Evolutionary conservation across 2,329 filamentous ascomycete species (phyloP).

Genomic region (Colletotrichum orbiculare): DNA sequence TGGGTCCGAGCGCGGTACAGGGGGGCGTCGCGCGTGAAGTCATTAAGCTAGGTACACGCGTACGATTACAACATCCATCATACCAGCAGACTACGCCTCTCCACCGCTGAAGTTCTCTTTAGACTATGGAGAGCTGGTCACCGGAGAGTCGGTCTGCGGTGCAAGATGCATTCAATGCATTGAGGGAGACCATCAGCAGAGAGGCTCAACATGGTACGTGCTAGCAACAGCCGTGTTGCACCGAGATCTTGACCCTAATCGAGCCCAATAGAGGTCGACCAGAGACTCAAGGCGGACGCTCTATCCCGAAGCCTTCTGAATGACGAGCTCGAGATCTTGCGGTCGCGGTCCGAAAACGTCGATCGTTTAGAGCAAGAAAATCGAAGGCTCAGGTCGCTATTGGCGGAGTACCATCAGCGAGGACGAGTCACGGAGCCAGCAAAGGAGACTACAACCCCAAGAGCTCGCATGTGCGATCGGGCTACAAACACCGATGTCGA

Average conservation of each 20-base stretch:
- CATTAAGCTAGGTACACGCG: no score
- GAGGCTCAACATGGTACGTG: constrained; percentile 50
- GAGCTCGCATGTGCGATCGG: constrained; percentile 13
- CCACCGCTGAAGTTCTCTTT: background rate
- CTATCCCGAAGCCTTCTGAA: constrained; percentile 14
- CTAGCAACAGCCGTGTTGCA: constrained; percentile 36
- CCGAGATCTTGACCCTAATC: constrained; percentile 35
- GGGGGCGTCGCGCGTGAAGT: no score
- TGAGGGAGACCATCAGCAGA: constrained; percentile 54
- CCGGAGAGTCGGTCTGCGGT: constrained; percentile 52
- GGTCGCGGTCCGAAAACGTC: constrained; percentile 44
- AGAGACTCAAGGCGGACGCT: constrained; percentile 33
- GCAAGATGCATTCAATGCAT: constrained; percentile 51
- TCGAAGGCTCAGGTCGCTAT: constrained; percentile 50
- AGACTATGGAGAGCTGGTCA: constrained; percentile 53
- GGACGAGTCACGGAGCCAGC: constrained; percentile 10
- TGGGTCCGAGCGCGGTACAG: no score
- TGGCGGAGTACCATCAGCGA: constrained; percentile 45
- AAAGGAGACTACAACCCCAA: constrained; percentile 14
- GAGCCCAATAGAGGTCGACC: constrained; percentile 42
- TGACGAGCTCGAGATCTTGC: constrained; percentile 50
- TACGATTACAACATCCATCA: no score
- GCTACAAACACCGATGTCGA: constrained; percentile 25
- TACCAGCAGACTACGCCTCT: no score
- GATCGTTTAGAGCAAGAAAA: constrained; percentile 56